Conservation (phyloP, 768 basidiomycete species). For the Pisolithus microcarpus region DNA sequence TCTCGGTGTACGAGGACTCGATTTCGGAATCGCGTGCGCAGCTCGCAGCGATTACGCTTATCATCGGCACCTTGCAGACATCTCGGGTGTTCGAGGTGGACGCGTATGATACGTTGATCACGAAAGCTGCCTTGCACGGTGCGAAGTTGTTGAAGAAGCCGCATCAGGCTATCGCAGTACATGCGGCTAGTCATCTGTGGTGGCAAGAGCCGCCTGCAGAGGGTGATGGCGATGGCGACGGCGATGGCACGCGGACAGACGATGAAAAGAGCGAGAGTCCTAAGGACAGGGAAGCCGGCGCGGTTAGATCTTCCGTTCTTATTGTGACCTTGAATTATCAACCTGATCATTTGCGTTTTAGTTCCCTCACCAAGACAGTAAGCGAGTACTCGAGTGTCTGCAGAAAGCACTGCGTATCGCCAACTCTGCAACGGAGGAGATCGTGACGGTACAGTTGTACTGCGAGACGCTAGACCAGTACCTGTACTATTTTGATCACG, state of each 20-base stretch:
- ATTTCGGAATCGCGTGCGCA: slow-evolving; percentile 96
- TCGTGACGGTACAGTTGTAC: slow-evolving; percentile 93
- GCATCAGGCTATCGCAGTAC: slow-evolving; percentile 92
- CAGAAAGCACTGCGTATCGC: slow-evolving; percentile 96
- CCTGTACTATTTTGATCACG: slow-evolving; percentile 91
- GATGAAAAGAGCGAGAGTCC: slow-evolving; percentile 25
- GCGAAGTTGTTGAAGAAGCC: slow-evolving; percentile 97
- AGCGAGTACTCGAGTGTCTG: slow-evolving; percentile 93
- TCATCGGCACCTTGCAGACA: slow-evolving; percentile 85
- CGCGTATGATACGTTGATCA: slow-evolving; percentile 96
- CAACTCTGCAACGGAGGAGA: slow-evolving; percentile 93
- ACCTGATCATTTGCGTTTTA: slow-evolving; percentile 17
- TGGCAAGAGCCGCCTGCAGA: slow-evolving; percentile 72
- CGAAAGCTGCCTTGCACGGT: slow-evolving; percentile 97
- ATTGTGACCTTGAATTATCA: not conserved
- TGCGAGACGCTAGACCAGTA: slow-evolving; percentile 96
- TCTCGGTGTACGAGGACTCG: slow-evolving; percentile 95
- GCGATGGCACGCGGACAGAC: slow-evolving; percentile 24
- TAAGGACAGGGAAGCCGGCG: slow-evolving; percentile 37
- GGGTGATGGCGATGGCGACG: slow-evolving; percentile 32
- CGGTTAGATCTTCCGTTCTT: slow-evolving; percentile 37
- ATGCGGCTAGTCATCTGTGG: slow-evolving; percentile 95
- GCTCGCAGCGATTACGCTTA: slow-evolving; percentile 92
- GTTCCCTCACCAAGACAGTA: slow-evolving; percentile 91
- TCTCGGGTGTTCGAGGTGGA: slow-evolving; percentile 89